Base-by-base conservation (phyloP, 495 filamentous ascomycete genomes). In the Peziza echinospora region DNA sequence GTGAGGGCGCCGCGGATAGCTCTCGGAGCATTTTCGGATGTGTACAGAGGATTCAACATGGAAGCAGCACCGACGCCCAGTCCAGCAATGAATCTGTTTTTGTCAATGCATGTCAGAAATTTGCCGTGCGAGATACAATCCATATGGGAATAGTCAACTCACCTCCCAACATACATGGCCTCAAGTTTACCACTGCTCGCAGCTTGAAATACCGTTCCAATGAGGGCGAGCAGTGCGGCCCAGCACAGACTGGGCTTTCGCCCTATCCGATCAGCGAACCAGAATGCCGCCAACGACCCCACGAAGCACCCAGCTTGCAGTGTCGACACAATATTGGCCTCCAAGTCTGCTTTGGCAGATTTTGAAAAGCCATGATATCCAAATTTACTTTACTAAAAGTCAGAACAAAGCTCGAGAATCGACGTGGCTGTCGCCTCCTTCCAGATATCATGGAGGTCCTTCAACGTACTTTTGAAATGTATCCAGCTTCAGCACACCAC, bases 1-100 rank as follows among this genome's bases (percentile, higher is more conserved):
- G 75, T 81, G 26, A 84, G 62, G 17, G 71, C 71, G 24, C 78
- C 78, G 41, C 78, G 77, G 51, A 82, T 80, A 26, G 75, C 76
- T 40, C 78, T 66, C 3, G 79, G 78, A 9, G 78, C 76, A 46
- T 78, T 81, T 52, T 84, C 79, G 24, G 66, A 65, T 19, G 71
- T 64, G 37, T 68, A 68, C 24, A 75, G 63, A 10, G 75, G 75
- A 34, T 70, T 73, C 46, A 79, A 62, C 72, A 78, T 76, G 19
- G 71, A 73, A 22, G 74, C 73, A 39, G 67, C 71, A 21, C 77
- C 77, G 50, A 80, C 69, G 23, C 77, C 77, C 17, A 82, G 56
- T 17, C 80, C 80, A 42, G 69, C 72, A 23, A 83, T 62, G 16
- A 84, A 69, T 46, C 72, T 49, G 26, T 26, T 43, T 3, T n/a